Evolutionary conservation across 2,329 filamentous ascomycete species (phyloP), one percentile per base, ranked within the genome.

Genomic region (Pseudogymnoascus sp.): DNA sequence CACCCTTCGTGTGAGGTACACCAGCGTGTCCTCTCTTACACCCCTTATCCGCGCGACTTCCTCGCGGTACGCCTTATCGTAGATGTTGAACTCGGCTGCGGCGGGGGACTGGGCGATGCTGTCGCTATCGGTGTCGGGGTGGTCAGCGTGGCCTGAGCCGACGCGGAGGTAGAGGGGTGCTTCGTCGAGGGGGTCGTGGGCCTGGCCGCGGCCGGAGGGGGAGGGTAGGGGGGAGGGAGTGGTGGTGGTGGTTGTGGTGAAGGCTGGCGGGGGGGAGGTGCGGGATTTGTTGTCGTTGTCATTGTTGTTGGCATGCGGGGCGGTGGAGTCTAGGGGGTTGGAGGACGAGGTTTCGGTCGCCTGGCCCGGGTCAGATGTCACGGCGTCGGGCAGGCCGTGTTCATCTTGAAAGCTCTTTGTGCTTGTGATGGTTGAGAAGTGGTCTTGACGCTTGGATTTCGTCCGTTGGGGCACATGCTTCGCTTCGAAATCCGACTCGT

Each of bases 41-140:
- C 78, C 75, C 31, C 83, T 77, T 70, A 97, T 93, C 14, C 88
- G 83, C 65, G 89, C 83, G 28, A 95, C 84, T 76, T 97, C 91
- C 66, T 90, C 85, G 71, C 90, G 86, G 73, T 96, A 97, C 0
- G 93, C 93, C 0, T 84, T 85, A 74, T 96, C 91, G 74, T 96
- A 97, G 65, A 98, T 88, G 72, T 95, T 87, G 70, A 91, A 91
- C 66, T 96, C 92, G 5, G 90, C 90, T 1, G 88, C 89, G 0
- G 88, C 88, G 2, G 93, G 93, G 1, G 90, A 96, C 75, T 96
- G 92, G 31, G 90, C 90, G 43, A 96, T 87, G 4, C 88, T 74
- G 21, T 81, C 75, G 14, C 66, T 65, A 11, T 74, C 76, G 8
- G 73, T 39, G 41, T 73, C 70, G 1, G 67, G 62, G 16, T 79